phyloP scores from a whole-genome alignment of 2,329 filamentous ascomycete species.

The Phoma sp. region DNA sequence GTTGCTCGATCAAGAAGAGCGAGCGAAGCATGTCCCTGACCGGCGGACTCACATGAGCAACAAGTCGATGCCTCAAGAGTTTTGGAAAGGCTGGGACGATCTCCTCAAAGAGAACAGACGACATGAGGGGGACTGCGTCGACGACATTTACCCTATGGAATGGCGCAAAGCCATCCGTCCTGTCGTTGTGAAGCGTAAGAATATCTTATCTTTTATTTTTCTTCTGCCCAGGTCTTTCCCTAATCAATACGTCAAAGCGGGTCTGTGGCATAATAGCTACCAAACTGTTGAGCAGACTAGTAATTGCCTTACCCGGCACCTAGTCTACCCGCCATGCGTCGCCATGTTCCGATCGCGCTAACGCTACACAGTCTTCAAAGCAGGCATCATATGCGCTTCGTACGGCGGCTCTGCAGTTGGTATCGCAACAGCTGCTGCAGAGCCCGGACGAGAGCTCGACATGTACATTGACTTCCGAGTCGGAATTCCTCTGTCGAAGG shows the following conservation, averaged over 20 bases:
- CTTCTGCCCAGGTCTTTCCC: neutral
- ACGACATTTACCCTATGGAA: constrained; percentile 44
- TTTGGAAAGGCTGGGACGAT: constrained; percentile 48
- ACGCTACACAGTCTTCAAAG: constrained; percentile 50
- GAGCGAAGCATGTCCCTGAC: constrained; percentile 48
- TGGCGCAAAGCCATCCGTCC: constrained; percentile 52
- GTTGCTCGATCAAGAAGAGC: constrained; percentile 50
- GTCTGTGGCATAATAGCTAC: neutral
- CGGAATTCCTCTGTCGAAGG: constrained; percentile 23
- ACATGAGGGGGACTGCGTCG: constrained; percentile 10
- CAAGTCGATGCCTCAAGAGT: constrained; percentile 44
- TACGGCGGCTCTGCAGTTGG: constrained; percentile 42
- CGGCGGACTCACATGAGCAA: constrained; percentile 48
- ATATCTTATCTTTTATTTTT: neutral
- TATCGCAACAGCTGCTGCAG: constrained; percentile 47
- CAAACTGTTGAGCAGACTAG: constrained; percentile 4
- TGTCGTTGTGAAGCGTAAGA: constrained; percentile 49
- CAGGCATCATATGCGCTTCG: constrained; percentile 51
- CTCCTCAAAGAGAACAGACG: constrained; percentile 25
- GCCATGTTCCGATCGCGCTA: neutral
- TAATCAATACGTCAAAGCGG: neutral
- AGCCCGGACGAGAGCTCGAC: constrained; percentile 48
- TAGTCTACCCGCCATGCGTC: neutral
- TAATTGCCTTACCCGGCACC: constrained; percentile 1
- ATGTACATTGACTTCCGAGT: constrained; percentile 54